Evolutionary conservation across 805 yeast genomes (phyloP).

Genomic region (Jamesozyma rosinii): DNA sequence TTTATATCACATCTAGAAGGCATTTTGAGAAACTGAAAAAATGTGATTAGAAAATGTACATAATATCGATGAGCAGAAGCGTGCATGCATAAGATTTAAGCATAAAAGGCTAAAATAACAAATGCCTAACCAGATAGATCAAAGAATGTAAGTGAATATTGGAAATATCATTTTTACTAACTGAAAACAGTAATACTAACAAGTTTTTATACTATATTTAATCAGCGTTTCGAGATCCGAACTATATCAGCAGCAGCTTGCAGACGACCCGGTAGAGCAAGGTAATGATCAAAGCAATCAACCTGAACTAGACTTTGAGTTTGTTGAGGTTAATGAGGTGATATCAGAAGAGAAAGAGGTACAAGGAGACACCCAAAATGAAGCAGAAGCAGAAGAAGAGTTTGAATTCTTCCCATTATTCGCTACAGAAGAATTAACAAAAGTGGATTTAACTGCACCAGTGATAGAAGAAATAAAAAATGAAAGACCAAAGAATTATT

Average conservation of each 20-base stretch:
- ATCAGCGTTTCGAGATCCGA: slow-evolving; percentile 4
- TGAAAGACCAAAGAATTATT: slow-evolving; percentile 21
- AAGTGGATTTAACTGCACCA: slow-evolving; percentile 21
- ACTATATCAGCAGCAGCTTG: not conserved
- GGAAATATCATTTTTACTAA: too few species aligned
- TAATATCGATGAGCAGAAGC: too few species aligned
- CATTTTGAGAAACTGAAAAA: too few species aligned
- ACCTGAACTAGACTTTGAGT: slow-evolving; percentile 1
- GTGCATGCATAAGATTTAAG: too few species aligned
- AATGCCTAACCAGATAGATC: not conserved
- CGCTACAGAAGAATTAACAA: slow-evolving; percentile 20
- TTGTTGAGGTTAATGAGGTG: slow-evolving; percentile 1
- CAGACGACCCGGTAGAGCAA: not conserved
- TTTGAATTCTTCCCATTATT: slow-evolving; percentile 28
- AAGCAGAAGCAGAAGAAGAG: slow-evolving; percentile 11
- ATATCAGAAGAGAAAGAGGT: not conserved
- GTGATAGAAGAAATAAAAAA: slow-evolving; percentile 10
- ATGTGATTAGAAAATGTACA: too few species aligned
- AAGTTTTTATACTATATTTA: not conserved
- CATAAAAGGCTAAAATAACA: not conserved
- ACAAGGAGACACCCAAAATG: slow-evolving; percentile 6
- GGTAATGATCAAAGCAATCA: not conserved
- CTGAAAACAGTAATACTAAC: not conserved
- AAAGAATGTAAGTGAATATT: not conserved
- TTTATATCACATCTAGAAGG: too few species aligned